Percentiles rank a stretch among this genome's conserved stretches.
Evolutionary conservation across 1,284 basidiomycete genomes (phyloP).

Genomic region (Ganoderma sinense): DNA sequence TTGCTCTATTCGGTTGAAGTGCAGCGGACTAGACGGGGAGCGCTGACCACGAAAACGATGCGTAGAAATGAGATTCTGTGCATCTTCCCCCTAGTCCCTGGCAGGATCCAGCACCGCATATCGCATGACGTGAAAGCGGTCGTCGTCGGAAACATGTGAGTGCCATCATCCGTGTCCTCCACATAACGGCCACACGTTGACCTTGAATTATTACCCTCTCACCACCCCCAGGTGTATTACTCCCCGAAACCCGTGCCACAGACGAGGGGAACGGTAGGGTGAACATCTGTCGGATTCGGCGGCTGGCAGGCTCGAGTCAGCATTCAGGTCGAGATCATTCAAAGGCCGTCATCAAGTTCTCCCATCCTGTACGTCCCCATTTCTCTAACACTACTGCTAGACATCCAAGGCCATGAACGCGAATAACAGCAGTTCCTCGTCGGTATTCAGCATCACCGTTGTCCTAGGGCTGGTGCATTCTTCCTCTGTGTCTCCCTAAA

Average conservation of each 20-base stretch:
- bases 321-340: no score
- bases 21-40: not conserved
- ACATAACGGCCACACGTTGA: no score
- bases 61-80: conserved; percentile 65
- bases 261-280: no score
- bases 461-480: not conserved
- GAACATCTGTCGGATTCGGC: no score
- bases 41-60: conserved; percentile 12
- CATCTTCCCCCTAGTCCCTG: conserved; percentile 60
- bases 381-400: not conserved
- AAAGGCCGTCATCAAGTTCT: not conserved
- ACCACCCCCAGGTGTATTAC: no score
- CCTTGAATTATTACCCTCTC: no score
- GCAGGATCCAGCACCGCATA: conserved; percentile 56
- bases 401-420: not conserved
- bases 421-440: not conserved
- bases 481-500: no score
- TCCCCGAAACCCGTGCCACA: no score
- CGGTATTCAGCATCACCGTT: not conserved
- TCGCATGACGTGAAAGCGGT: not conserved
- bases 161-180: no score
- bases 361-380: not conserved
- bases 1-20: not conserved
- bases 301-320: no score
- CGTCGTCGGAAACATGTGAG: conserved; percentile 5